Evolutionary conservation across 805 yeast species (phyloP), one percentile per base, ranked within the genome.

Genomic region (Hanseniaspora clermontiae): DNA sequence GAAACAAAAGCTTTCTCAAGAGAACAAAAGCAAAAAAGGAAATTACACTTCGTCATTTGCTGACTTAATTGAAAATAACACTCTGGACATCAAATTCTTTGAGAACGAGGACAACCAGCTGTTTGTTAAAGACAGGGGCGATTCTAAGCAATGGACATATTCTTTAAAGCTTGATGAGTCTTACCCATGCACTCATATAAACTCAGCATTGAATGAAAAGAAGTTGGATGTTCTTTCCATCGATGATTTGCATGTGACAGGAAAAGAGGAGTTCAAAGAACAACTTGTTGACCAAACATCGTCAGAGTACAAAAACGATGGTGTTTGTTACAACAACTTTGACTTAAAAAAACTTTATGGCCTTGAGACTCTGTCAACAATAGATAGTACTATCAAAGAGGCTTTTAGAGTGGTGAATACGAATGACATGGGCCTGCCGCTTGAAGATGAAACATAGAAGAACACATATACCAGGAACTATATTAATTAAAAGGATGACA

Each of bases 161-260:
- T 3, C 31, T n/a, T 17, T 29, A n/a, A 50, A 39, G 17, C 5
- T 27, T 12, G 45, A 40, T 15, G 29, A 45, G 11, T 14, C 9
- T 2, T 55, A 34, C 29, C 58, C 58, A 17, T 49, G 51, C 15
- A 38, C 37, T 0, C 46, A 45, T 31, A 31, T 56, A 9, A 38
- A 47, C 5, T 38, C 52, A 19, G 34, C 36, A 20, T n/a, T 50
- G 15, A 20, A 38, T 36, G 50, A 46, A 24, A 20, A 40, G 24
- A 29, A 39, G 20, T 10, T 40, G 5, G 51, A 50, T 32, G 34
- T 24, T 14, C 27, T 56, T 17, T 43, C 54, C 2, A 38, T 55
- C 3, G 24, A 46, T 15, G 43, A 38, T 14, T 17, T 54, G 24
- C 40, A 47, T 48, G n/a, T 19, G 20, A 11, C 10, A 14, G 11